Evolutionary conservation across 1,284 basidiomycete genomes (phyloP).

Genomic region (Mycena citricolor): DNA sequence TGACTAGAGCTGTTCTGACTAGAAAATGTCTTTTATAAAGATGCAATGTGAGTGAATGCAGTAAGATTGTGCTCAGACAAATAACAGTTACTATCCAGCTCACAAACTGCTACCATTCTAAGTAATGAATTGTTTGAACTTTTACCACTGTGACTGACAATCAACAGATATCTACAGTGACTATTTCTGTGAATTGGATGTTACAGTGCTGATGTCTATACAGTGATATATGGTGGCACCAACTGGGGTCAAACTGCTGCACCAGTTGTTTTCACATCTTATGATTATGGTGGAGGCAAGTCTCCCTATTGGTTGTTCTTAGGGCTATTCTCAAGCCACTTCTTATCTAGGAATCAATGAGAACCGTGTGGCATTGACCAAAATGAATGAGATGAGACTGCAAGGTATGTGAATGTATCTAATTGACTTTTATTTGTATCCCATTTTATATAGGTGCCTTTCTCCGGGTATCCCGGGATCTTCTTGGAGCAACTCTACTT

Average conservation of each 20-base stretch:
- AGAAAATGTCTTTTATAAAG: slow-evolving; percentile 54
- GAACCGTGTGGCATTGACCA: slow-evolving; percentile 47
- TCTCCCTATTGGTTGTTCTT: slow-evolving; percentile 1
- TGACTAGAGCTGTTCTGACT: no score
- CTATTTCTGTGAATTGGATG: no score
- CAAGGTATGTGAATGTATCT: slow-evolving; percentile 38
- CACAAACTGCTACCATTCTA: slow-evolving; percentile 48
- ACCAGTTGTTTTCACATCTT: slow-evolving; percentile 48
- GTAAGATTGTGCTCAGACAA: no score
- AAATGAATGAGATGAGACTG: slow-evolving; percentile 57
- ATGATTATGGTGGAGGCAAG: slow-evolving; percentile 49
- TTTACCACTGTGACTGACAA: background rate
- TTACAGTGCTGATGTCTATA: no score
- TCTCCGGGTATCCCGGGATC: slow-evolving; percentile 47
- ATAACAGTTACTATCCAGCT: no score
- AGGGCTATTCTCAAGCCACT: background rate
- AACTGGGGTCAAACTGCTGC: slow-evolving; percentile 52
- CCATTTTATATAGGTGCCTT: slow-evolving; percentile 38
- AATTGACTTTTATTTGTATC: slow-evolving; percentile 1
- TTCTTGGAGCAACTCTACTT: slow-evolving; percentile 40
- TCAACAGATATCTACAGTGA: slow-evolving; percentile 46
- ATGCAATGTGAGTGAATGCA: no score
- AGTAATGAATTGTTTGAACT: slow-evolving; percentile 40
- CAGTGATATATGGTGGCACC: slow-evolving; percentile 52
- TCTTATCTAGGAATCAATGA: slow-evolving; percentile 46